phyloP scores from a whole-genome alignment of 2,329 filamentous ascomycete species.

The Monosporascus sp. region DNA sequence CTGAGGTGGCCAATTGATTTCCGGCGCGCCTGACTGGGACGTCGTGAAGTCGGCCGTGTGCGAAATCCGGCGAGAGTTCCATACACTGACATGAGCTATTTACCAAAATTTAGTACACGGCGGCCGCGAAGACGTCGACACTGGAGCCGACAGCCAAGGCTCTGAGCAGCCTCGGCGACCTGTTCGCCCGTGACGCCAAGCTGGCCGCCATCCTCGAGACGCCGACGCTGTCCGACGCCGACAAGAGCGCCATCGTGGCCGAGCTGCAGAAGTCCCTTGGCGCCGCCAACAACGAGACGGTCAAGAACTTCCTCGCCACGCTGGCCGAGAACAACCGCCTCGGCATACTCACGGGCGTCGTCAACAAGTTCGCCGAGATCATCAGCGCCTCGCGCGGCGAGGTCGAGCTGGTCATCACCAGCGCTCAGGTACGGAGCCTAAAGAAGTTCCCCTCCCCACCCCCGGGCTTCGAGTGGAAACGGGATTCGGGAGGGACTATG shows the following conservation, averaged over 20 bases:
- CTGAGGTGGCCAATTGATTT: slow-evolving; percentile 4
- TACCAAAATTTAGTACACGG: slow-evolving; percentile 73
- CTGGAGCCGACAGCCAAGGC: slow-evolving; percentile 84
- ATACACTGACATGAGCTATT: slow-evolving; percentile 13
- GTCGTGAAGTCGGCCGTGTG: no score
- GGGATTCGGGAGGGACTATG: no score
- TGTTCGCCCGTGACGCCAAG: slow-evolving; percentile 80
- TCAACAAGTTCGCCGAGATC: slow-evolving; percentile 79
- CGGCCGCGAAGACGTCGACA: slow-evolving; percentile 77
- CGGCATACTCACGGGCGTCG: slow-evolving; percentile 72
- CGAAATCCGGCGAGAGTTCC: no score
- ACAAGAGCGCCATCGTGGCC: slow-evolving; percentile 81
- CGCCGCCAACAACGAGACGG: slow-evolving; percentile 64
- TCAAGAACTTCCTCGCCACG: slow-evolving; percentile 90
- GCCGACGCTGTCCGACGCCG: slow-evolving; percentile 69
- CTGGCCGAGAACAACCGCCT: slow-evolving; percentile 97
- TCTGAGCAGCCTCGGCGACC: slow-evolving; percentile 61
- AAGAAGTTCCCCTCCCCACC: background rate
- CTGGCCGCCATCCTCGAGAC: slow-evolving; percentile 69
- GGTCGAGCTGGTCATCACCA: slow-evolving; percentile 88
- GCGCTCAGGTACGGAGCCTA: slow-evolving; percentile 65
- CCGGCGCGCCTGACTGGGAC: background rate
- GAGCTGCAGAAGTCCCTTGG: slow-evolving; percentile 84
- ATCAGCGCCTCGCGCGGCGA: slow-evolving; percentile 89
- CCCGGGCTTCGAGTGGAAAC: no score